Base-by-base conservation (phyloP, 441 rosid genomes). In the Geranium incanum region DNA sequence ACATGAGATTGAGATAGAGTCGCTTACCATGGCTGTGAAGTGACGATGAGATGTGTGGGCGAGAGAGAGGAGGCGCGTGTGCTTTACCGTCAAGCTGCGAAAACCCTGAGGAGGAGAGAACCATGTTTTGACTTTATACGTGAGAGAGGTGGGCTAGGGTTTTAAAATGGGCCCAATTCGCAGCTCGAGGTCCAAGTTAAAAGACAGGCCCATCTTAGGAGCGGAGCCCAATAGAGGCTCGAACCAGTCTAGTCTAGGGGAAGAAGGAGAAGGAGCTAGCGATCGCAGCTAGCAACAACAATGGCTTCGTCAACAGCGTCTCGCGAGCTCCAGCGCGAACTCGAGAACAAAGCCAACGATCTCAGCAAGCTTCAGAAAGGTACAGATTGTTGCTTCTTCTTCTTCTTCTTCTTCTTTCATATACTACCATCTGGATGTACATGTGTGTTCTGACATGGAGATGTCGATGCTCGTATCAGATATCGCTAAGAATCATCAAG, bases 301-400 rank as follows among this genome's bases (percentile, higher is more conserved):
- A 76, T 76, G 79, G 67, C 57, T 63, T 68, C 79, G 23, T 76
- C 79, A 66, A 13, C 70, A 12, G 73, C 76, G 3, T 68, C 72
- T 72, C 84, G 87, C 45, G 98, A 94, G 52, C 76, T 91, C 41
- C 97, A 94, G 86, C 84, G 88, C 45, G 97, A 94, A 68, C 84
- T 90, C 15, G 97, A 94, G 74, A 84, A 81, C 80, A 92, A 88
- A 77, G 97, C 94, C 36, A 89, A 87, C 19, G 97, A 86, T 72
- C 91, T 94, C 57, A 87, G 93, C 72, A 92, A 90, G 76, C 82
- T 85, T 66, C 97, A 92, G 64, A 76, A 76, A 76, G 79, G 79
- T 68, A 68, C 72, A 3, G 11, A 63, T n/a, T 7, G 2, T 19
- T 7, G 13, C 36, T 21, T 23, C 28, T 23, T 28, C 33, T 28